A percentile compares a stretch with the other conserved stretches of the same genome.
Evolutionary conservation across 2,329 filamentous ascomycete species (phyloP).

Genomic region (Neoarthrinium moseri): DNA sequence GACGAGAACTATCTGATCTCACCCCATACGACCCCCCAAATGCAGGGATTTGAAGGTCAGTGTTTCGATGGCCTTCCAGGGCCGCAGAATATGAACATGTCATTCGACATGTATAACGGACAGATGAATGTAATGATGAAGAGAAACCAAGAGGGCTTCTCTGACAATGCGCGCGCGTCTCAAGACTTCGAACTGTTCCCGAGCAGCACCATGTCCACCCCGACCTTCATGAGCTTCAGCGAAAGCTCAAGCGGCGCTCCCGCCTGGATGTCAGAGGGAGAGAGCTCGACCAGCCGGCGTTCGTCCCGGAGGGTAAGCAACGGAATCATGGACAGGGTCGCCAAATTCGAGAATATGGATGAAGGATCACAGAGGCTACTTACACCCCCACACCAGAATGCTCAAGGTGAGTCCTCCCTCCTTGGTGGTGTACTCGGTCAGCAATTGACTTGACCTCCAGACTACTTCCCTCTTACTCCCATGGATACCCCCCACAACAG

Average conservation of each 20-base stretch:
- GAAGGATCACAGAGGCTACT: conserved; percentile 50
- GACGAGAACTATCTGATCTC: conserved; percentile 59
- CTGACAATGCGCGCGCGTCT: conserved; percentile 37
- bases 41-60: conserved; percentile 50
- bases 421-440: no score
- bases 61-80: conserved; percentile 36
- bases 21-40: conserved; percentile 53
- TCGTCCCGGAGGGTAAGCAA: conserved; percentile 55
- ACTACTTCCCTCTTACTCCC: conserved; percentile 66
- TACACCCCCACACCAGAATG: conserved; percentile 62
- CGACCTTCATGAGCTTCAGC: conserved; percentile 48
- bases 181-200: conserved; percentile 52
- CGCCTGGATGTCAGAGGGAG: conserved; percentile 52
- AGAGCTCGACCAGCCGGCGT: conserved; percentile 40
- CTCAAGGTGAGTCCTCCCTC: conserved; percentile 49
- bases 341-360: conserved; percentile 56
- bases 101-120: conserved; percentile 46
- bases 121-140: conserved; percentile 45
- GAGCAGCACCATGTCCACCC: conserved; percentile 45
- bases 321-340: conserved; percentile 58
- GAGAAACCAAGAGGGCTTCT: conserved; percentile 44
- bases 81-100: conserved; percentile 33
- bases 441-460: conserved; percentile 36
- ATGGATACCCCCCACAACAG: conserved; percentile 60
- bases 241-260: conserved; percentile 41